Conservation (phyloP, 2,329 filamentous ascomycete genomes). For the Paraconiothyrium brasiliense region DNA sequence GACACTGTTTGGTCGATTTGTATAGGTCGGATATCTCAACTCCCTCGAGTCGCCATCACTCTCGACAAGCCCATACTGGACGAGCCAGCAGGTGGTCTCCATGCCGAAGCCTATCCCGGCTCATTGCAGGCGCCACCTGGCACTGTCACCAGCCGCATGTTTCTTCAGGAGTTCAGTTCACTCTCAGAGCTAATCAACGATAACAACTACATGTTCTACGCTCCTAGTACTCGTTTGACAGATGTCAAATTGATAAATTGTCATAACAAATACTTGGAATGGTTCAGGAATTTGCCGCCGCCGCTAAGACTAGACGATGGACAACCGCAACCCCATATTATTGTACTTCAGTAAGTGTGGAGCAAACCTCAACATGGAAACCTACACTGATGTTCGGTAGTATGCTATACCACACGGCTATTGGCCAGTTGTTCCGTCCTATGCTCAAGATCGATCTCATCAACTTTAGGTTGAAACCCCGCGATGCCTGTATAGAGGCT, state of each 20-base stretch:
- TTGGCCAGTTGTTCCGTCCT: constrained; percentile 77
- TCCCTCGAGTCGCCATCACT: constrained; percentile 60
- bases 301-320: constrained; percentile 62
- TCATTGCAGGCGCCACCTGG: constrained; percentile 23
- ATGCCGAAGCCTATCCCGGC: constrained; percentile 56
- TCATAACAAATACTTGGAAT: constrained; percentile 75
- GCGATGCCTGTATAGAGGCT: constrained; percentile 69
- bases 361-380: not conserved
- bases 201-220: constrained; percentile 76
- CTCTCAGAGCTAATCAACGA: constrained; percentile 78
- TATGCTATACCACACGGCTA: constrained; percentile 76
- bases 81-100: constrained; percentile 65
- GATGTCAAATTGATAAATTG: constrained; percentile 70
- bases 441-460: constrained; percentile 70
- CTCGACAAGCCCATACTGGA: constrained; percentile 62
- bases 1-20: constrained; percentile 60
- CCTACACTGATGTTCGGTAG: constrained; percentile 20
- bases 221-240: constrained; percentile 71
- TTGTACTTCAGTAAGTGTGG: constrained; percentile 77
- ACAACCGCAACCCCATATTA: constrained; percentile 75
- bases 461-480: constrained; percentile 69
- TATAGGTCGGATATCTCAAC: constrained; percentile 58
- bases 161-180: constrained; percentile 68
- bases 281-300: constrained; percentile 74
- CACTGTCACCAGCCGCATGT: constrained; percentile 42